Base-by-base conservation (phyloP, 2,329 filamentous ascomycete species). In the Plenodomus lindquistii region DNA sequence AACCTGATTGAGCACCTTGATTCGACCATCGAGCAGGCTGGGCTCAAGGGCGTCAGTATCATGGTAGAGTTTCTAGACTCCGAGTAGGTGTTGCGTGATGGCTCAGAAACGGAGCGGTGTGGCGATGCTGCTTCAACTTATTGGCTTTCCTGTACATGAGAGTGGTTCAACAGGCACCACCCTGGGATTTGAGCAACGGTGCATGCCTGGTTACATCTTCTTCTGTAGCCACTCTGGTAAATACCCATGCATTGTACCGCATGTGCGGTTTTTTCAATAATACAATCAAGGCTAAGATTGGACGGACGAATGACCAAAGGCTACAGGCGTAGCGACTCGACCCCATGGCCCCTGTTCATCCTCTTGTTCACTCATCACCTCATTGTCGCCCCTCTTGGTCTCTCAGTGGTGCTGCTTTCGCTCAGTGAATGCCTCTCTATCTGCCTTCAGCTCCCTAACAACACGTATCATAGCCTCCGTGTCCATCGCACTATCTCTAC, bases 21-120 rank as follows among this genome's bases (percentile, higher is more conserved):
- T 40, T 76, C 81, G 56, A 89, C 85, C 1, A 88, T 99, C 51
- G 84, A 84, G 59, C 87, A 91, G 65, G 90, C 88, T 0, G 91
- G 92, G 0, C 73, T 99, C 62, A 96, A 94, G 78, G 93, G 95
- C 66, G 91, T 88, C 3, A 96, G 91, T 0, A 87, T 99, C 7
- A 97, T 97, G 90, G 87, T 99, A 59, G 94, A 97, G 72, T 95
- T 91, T 66, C 48, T 67, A 10, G 69, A 71, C n/a, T 45, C 37
- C n/a, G 52, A 55, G 31, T 55, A 53, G 29, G 17, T n/a, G 6
- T 4, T 8, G 27, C 4, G 10, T 13, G 4, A 15, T 31, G 10
- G 27, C 15, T 7, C 11, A 13, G 10, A 4, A 31, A 13, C 11
- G 6, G 11, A 13, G 27, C 11, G 11, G 27, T 31, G 11, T 31